These are phyloP conservation scores for Pyrrhoderma noxium DNA, from an alignment of 1,284 basidiomycete genomes.

Conservation along the genomic window DNA sequence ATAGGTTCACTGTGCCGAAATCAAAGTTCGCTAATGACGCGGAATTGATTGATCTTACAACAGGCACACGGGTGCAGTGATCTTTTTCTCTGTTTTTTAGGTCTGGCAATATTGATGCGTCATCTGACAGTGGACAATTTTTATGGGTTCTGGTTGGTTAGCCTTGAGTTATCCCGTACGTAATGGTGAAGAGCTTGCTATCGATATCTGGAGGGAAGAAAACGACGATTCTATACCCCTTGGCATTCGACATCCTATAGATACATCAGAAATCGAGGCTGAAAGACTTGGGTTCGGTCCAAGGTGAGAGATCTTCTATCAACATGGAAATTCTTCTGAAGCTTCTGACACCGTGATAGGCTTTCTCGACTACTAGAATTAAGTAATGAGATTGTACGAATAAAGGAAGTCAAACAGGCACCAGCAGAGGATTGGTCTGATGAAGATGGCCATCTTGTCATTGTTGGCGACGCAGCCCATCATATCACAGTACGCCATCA, in stretches of 20 bases:
- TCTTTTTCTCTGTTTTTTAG: not conserved
- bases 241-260: not conserved
- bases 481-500: conserved; percentile 27
- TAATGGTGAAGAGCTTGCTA: not conserved
- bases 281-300: conserved; percentile 1
- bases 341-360: not conserved
- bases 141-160: conserved; percentile 3
- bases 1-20: too few relatives aligned
- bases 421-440: conserved; percentile 44
- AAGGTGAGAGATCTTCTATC: not conserved
- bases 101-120: not conserved
- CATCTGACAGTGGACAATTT: conserved; percentile 9
- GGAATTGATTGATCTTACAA: too few relatives aligned
- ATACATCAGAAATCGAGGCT: conserved; percentile 11
- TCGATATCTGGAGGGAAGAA: not conserved
- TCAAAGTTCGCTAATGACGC: too few relatives aligned
- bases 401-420: conserved; percentile 7
- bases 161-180: conserved; percentile 2
- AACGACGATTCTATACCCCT: not conserved
- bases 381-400: not conserved
- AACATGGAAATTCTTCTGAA: not conserved
- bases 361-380: conserved; percentile 7
- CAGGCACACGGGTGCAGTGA: too few relatives aligned
- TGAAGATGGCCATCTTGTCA: conserved; percentile 32
- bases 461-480: conserved; percentile 45